Conservation (phyloP, 331 rosid genomes). For the Prunus yedoensis region DNA sequence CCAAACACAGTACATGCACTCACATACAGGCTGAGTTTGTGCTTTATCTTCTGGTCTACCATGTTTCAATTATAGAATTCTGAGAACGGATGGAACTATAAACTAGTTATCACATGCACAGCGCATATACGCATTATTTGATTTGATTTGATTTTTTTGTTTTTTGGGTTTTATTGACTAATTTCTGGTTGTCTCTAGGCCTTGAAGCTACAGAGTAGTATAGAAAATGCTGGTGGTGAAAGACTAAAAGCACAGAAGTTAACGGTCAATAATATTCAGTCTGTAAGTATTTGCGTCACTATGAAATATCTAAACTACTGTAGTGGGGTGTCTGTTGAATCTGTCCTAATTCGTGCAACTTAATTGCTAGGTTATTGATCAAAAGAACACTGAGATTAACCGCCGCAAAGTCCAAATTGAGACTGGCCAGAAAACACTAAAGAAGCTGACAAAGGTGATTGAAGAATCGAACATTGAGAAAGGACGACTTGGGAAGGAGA, state of each 20-base stretch:
- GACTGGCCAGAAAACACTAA: slow-evolving; percentile 75
- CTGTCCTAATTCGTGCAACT: slow-evolving; percentile 30
- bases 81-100: slow-evolving; percentile 18
- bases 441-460: slow-evolving; percentile 74
- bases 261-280: slow-evolving; percentile 78
- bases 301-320: slow-evolving; percentile 22
- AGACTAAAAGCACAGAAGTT: slow-evolving; percentile 74
- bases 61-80: neutral
- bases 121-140: neutral
- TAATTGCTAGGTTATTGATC: slow-evolving; percentile 74
- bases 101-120: neutral
- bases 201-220: slow-evolving; percentile 65
- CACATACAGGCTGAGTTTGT: neutral
- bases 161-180: slow-evolving; percentile 13
- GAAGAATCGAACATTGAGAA: slow-evolving; percentile 78
- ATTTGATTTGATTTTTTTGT: neutral
- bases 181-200: slow-evolving; percentile 47
- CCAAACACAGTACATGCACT: neutral
- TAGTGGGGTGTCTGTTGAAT: slow-evolving; percentile 10
- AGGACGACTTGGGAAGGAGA: slow-evolving; percentile 67
- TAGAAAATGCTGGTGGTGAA: slow-evolving; percentile 94
- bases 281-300: slow-evolving; percentile 57
- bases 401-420: slow-evolving; percentile 90
- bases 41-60: neutral
- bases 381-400: slow-evolving; percentile 76